Base-by-base conservation (phyloP, 2,329 filamentous ascomycete genomes). In the Juglanconis juglandina region DNA sequence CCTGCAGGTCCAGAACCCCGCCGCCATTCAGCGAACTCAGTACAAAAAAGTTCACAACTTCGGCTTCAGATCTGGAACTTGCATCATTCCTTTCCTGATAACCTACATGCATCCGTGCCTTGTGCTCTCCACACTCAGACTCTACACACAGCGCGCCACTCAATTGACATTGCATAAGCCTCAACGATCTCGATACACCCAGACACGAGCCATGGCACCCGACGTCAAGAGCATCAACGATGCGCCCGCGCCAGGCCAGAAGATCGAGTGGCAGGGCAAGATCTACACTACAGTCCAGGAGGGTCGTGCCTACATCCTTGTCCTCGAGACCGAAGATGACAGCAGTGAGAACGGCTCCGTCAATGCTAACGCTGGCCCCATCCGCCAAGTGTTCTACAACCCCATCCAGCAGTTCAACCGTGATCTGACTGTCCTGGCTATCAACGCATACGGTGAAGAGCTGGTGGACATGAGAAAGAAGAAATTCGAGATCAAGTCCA, bases 321-420 rank as follows among this genome's bases (percentile, higher is more conserved):
- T 83, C 17, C 83, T 81, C 8, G 76, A 78, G 50, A 74, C 75
- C 6, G 72, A 73, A 41, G 64, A 64, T 24, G 61, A 67, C 39
- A 59, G 69, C 66, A 65, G 17, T 17, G 2, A 77, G 73, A 67
- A 72, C 75, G 59, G 72, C 9, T 11, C 11, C 8, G 41, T 48
- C 30, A 59, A 72, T 6, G 74, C 79, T 59, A 83, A 85, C 68
- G 78, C 82, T 61, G 83, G 87, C 55, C 81, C 86, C 67, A 80
- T 86, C 44, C 84, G 87, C 67, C 89, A 94, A 68, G 96, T 99
- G 59, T 99, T 99, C 71, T 99, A 99, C 82, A 99, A 99, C 68
- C 94, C 95, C 0, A 97, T 99, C 58, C 95, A 99, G 72, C 95
- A 99, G 72, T 99, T 98, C 81, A 99, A 99, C 75, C 89, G 96